These are phyloP conservation scores for Agaricus sinodeliciosus DNA, from an alignment of 768 basidiomycete genomes.

Conservation along the genomic window DNA sequence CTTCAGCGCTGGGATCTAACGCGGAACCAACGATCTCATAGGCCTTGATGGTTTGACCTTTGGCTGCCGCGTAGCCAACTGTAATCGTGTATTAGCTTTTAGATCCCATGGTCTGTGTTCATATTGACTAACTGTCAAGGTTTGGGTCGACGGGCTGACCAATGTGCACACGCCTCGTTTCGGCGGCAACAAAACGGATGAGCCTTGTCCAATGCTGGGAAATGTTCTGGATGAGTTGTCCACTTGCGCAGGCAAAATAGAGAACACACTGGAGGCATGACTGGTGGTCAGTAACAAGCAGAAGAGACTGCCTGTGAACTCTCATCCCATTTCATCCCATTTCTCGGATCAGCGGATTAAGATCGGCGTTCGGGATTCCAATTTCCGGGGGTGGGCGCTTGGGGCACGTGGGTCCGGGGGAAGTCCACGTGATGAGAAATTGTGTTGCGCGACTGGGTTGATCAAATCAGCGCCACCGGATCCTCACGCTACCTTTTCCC, in stretches of 20 bases:
- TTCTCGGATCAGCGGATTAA: not conserved
- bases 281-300: constrained; percentile 9
- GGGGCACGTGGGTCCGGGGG: not conserved
- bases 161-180: constrained; percentile 68
- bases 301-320: constrained; percentile 3
- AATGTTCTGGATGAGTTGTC: not conserved
- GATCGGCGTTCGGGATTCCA: not conserved
- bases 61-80: constrained; percentile 57
- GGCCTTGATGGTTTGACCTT: constrained; percentile 53
- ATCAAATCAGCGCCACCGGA: constrained; percentile 15
- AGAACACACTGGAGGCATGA: constrained; percentile 38
- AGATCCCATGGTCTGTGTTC: not conserved
- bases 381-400: not conserved
- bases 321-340: not conserved
- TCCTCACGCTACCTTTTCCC: constrained; percentile 4
- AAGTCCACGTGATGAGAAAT: not conserved
- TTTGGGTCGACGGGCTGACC: constrained; percentile 67
- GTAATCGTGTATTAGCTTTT: not conserved
- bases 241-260: constrained; percentile 43
- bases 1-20: constrained; percentile 57
- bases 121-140: constrained; percentile 46
- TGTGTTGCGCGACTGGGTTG: not conserved
- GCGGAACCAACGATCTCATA: constrained; percentile 68
- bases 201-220: constrained; percentile 70
- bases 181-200: constrained; percentile 74